These are phyloP conservation scores for Neoscytalidium dimidiatum DNA, from an alignment of 2,329 filamentous ascomycete species.

Conservation along the genomic window DNA sequence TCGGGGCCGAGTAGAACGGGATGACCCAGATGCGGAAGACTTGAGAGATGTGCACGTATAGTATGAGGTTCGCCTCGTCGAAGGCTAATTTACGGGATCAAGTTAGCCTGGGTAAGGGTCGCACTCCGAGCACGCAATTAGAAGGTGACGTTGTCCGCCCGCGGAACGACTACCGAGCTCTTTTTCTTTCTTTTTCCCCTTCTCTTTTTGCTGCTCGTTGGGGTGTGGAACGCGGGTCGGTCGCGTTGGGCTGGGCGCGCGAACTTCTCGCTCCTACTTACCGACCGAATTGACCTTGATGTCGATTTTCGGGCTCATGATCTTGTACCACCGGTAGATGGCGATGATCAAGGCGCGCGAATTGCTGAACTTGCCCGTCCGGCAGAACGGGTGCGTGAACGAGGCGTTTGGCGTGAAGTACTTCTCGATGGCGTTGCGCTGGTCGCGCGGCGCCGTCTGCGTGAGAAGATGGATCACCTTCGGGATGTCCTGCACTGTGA, in stretches of 20 bases:
- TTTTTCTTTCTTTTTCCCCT: too few species aligned
- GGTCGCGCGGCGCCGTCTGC: slow-evolving; percentile 65
- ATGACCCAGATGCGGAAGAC: slow-evolving; percentile 76
- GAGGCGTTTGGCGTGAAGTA: slow-evolving; percentile 73
- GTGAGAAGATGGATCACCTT: slow-evolving; percentile 68
- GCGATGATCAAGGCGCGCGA: slow-evolving; percentile 67
- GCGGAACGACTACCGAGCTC: neutral
- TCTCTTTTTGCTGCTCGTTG: too few species aligned
- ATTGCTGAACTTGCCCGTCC: slow-evolving; percentile 60
- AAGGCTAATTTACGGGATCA: slow-evolving; percentile 60
- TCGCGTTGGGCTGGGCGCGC: neutral
- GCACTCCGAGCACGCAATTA: slow-evolving; percentile 2
- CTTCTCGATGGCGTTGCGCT: slow-evolving; percentile 64
- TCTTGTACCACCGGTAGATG: slow-evolving; percentile 75
- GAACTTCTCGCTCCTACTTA: slow-evolving; percentile 31
- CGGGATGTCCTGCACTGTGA: slow-evolving; percentile 59
- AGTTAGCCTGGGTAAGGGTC: neutral
- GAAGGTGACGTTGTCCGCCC: too few species aligned
- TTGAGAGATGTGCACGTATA: slow-evolving; percentile 75
- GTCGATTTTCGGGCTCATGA: slow-evolving; percentile 73
- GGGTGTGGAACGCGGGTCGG: too few species aligned
- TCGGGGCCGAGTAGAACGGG: slow-evolving; percentile 70
- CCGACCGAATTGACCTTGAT: slow-evolving; percentile 65
- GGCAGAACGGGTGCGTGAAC: slow-evolving; percentile 79
- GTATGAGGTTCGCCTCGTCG: slow-evolving; percentile 64